Base-by-base conservation (phyloP, 1,139 yeast genomes). In the Spathaspora sp. region DNA sequence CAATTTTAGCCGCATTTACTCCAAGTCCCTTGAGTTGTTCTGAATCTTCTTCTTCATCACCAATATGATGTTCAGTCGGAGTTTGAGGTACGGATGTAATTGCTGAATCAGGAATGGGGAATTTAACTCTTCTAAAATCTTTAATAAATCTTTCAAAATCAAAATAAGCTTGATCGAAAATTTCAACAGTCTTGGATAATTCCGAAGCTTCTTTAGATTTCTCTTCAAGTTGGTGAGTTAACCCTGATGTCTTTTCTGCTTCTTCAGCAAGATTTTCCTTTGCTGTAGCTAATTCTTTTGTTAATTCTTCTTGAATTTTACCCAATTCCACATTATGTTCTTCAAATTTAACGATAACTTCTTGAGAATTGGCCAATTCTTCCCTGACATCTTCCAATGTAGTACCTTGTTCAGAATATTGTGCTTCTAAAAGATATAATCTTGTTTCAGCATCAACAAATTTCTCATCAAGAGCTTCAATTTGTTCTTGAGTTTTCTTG, bases 401-500 rank as follows among this genome's bases (percentile, higher is more conserved):
- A 13, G 11, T 15, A 5, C 25, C 25, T n/a, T 20, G 15, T n/a
- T 37, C 40, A 10, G 20, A 15, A 29, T 36, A 42, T 38, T 36
- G 40, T 2, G 24, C 29, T 29, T 42, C 40, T 24, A 37, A 37
- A 37, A 37, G 39, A 16, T 20, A 37, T 20, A 37, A 24, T 11
- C 38, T 36, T 17, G 17, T 8, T 11, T 46, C 48, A 16, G 47
- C 31, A 3, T 39, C 41, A 9, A 10, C 8, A 20, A 37, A 23
- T 7, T 16, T 20, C 11, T 42, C 43, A 33, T 47, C 46, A 34
- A 47, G 44, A 5, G 41, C 36, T 9, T 41, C 18, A 26, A 50
- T 25, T n/a, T 44, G 44, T 38, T 45, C 44, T 24, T 49, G 47
- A 16, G 46, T 41, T 29, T 44, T 47, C 25, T 45, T 38, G 16